Percentiles rank a stretch among this genome's conserved stretches.
phyloP scores from a whole-genome alignment of 139 green algal genomes.

The Astrephomene gubernaculifera region DNA sequence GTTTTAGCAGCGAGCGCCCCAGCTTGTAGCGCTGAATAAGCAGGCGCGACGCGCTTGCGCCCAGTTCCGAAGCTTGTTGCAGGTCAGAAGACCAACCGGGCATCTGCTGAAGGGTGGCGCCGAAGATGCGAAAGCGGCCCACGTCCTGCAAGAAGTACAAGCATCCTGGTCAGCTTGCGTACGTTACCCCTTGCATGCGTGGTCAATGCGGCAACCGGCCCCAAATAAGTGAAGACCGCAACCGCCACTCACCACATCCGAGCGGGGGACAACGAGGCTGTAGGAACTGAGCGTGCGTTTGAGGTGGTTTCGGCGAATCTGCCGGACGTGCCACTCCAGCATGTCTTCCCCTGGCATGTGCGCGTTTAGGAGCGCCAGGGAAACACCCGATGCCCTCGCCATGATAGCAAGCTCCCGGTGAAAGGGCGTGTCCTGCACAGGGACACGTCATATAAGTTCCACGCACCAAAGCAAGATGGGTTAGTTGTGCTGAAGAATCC shows the following conservation, averaged over 20 bases:
- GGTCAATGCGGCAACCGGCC: no score
- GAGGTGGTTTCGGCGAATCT: conserved; percentile 43
- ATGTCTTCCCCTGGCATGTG: conserved; percentile 55
- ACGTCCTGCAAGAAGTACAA: conserved; percentile 58
- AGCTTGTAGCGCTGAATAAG: conserved; percentile 31
- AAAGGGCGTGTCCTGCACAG: conserved; percentile 62
- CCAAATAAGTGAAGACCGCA: no score
- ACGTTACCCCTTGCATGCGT: no score
- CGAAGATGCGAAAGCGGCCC: conserved; percentile 72
- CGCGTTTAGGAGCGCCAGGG: conserved; percentile 71
- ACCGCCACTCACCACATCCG: conserved; percentile 59
- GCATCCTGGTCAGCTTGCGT: not conserved
- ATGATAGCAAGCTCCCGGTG: conserved; percentile 57
- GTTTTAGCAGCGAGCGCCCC: not conserved
- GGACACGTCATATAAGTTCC: not conserved
- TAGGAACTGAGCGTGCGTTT: conserved; percentile 58
- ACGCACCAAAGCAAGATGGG: not conserved
- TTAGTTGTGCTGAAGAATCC: no score
- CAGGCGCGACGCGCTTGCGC: conserved; percentile 62
- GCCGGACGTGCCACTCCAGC: conserved; percentile 55
- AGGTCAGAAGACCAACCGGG: conserved; percentile 75
- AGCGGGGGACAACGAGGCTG: conserved; percentile 68
- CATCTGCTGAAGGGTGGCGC: conserved; percentile 69
- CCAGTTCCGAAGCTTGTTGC: conserved; percentile 67
- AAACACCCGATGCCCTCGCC: conserved; percentile 45